Percentiles rank a stretch among this genome's conserved stretches.
Conservation (phyloP, 257 asterid genomes). For the Nicotiana tomentosiformis region DNA sequence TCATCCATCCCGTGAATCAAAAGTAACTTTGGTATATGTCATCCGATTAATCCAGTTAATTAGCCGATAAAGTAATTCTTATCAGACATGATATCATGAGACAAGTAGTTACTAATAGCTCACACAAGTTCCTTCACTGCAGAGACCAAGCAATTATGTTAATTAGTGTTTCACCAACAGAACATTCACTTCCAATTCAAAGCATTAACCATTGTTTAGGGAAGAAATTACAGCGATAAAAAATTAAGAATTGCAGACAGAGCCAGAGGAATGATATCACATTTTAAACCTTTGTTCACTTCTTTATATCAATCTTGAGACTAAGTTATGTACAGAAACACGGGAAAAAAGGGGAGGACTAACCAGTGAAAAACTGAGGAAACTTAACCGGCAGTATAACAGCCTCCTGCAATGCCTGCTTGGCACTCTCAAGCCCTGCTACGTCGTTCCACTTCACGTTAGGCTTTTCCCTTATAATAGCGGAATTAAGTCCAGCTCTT, state of each 20-base stretch:
- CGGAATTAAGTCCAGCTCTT: conserved; percentile 43
- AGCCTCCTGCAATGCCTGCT: conserved; percentile 55
- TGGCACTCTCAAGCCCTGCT: conserved; percentile 55
- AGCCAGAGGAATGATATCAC: background rate
- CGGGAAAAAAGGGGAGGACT: background rate
- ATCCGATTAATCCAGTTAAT: background rate
- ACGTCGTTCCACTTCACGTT: conserved; percentile 53
- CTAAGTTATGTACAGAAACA: background rate
- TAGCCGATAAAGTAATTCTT: background rate
- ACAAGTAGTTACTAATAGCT: background rate
- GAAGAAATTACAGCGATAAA: background rate
- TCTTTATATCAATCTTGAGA: background rate
- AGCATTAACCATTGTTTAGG: background rate
- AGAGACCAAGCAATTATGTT: background rate
- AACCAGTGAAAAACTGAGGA: conserved; percentile 52
- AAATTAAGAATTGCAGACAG: background rate
- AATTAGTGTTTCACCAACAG: background rate
- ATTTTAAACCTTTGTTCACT: background rate
- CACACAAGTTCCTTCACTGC: background rate
- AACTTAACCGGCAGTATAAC: conserved; percentile 51
- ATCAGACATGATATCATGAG: background rate
- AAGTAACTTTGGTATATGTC: background rate
- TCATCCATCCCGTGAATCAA: background rate
- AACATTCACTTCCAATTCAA: background rate
- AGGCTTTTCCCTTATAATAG: conserved; percentile 45